These are phyloP conservation scores for Colletotrichum tamarilloi DNA, from an alignment of 2,329 filamentous ascomycete genomes.

Conservation along the genomic window DNA sequence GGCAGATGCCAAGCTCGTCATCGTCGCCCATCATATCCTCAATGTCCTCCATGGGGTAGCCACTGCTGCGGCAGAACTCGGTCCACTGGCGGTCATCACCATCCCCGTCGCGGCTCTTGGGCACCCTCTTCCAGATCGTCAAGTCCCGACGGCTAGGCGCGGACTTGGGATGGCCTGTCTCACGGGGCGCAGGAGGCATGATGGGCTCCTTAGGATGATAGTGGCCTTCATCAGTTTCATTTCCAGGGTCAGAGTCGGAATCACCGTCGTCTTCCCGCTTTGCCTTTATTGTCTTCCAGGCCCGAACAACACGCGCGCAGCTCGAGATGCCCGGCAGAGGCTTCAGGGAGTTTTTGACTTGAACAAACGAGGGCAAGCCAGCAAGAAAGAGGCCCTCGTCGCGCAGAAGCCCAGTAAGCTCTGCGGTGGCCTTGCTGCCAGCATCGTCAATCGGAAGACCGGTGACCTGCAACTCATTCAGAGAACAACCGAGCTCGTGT, in stretches of 20 bases:
- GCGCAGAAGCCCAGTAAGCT: slow-evolving; percentile 63
- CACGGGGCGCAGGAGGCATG: slow-evolving; percentile 54
- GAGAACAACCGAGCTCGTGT: slow-evolving; percentile 63
- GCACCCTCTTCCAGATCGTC: slow-evolving; percentile 64
- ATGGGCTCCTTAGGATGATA: slow-evolving; percentile 44
- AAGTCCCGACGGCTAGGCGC: slow-evolving; percentile 48
- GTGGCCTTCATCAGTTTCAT: slow-evolving; percentile 39
- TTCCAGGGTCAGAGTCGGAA: slow-evolving; percentile 37
- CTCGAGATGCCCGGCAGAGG: slow-evolving; percentile 52
- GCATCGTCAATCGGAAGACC: slow-evolving; percentile 62
- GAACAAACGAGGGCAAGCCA: slow-evolving; percentile 56
- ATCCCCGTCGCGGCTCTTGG: slow-evolving; percentile 48
- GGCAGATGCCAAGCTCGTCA: slow-evolving; percentile 44
- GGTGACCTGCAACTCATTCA: slow-evolving; percentile 65
- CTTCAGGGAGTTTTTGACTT: slow-evolving; percentile 52
- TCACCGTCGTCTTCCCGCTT: slow-evolving; percentile 40
- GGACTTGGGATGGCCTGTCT: slow-evolving; percentile 56
- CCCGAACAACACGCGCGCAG: slow-evolving; percentile 58
- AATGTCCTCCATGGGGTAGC: slow-evolving; percentile 41
- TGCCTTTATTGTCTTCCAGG: slow-evolving; percentile 48
- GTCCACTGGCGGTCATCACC: slow-evolving; percentile 56
- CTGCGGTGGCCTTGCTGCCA: slow-evolving; percentile 57
- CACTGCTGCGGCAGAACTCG: slow-evolving; percentile 56
- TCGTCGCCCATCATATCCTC: slow-evolving; percentile 50
- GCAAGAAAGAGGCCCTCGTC: slow-evolving; percentile 64